Conservation (phyloP, 169 alveolate genomes). For the Amoebophrya sp. region DNA sequence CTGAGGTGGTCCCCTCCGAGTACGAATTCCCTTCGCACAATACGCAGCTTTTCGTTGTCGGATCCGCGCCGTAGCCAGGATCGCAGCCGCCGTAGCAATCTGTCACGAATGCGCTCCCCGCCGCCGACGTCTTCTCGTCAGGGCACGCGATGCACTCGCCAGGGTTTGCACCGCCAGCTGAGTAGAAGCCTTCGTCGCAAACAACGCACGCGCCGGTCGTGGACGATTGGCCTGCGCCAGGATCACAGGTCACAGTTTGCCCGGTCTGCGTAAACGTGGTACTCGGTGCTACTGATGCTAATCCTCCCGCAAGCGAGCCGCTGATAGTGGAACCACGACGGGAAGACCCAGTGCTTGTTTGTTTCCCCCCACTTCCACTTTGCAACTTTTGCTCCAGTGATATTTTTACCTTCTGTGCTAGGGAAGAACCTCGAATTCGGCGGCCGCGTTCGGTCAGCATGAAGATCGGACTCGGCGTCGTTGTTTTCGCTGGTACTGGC, state of each 20-base stretch:
- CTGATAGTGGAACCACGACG: not conserved
- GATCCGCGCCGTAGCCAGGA: not conserved
- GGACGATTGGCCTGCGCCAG: not conserved
- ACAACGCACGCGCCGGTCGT: not conserved
- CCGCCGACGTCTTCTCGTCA: not conserved
- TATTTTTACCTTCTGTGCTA: not conserved
- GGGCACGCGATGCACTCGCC: not conserved
- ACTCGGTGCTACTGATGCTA: too few species aligned
- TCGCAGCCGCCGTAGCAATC: conserved; percentile 12
- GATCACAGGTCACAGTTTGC: not conserved
- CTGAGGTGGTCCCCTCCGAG: not conserved
- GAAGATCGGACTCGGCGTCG: too few species aligned
- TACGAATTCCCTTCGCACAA: not conserved
- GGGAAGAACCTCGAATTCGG: too few species aligned
- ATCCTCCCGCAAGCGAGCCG: not conserved
- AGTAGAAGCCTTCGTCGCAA: not conserved
- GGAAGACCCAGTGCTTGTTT: not conserved
- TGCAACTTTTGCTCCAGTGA: not conserved
- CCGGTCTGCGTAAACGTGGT: not conserved
- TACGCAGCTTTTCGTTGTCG: not conserved
- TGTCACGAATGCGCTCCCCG: not conserved
- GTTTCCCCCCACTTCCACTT: not conserved
- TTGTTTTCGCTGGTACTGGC: too few species aligned
- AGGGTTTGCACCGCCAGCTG: not conserved
- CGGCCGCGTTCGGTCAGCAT: too few species aligned